Base-by-base conservation (phyloP, 805 yeast species). In the Candida krabiensis region DNA sequence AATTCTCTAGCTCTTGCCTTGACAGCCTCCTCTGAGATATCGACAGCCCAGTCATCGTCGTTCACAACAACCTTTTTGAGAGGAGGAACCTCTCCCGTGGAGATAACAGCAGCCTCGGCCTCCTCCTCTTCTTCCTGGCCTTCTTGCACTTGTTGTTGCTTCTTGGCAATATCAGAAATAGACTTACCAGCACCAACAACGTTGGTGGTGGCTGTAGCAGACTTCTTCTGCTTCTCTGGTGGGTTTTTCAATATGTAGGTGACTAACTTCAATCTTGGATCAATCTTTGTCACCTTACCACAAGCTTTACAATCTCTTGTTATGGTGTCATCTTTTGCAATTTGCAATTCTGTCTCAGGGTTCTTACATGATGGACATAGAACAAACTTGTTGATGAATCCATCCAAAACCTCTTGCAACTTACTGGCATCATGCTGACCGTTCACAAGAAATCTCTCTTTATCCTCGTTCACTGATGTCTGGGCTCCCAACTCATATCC, bases 401-500 rank as follows among this genome's bases (percentile, higher is more conserved):
- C 96, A 64, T 93, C 99, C 57, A 93, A 73, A 19, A 85, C 77
- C 60, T 93, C 99, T 72, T 93, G 99, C 53, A 93, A 76, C 66
- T 88, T 90, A 47, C 75, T 73, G 33, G 90, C 80, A 56, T 88
- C 96, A 61, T 93, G 99, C 29, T 80, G 86, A 69, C 99, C 99
- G 64, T 93, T 93, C 45, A 93, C 95, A 49, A 91, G 71, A 64
- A 79, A 93, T 58, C 96, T 82, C 59, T 91, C 98, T 30, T 77
- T 78, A 38, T 74, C 77, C 50, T 86, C 95, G 56, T 83, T 78
- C 51, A 84, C 78, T 34, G 86, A 72, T 27, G 98, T 90, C 68
- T 87, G 96, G 9, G 99, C 98, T 67, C 99, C 99, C 42, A 93
- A 75, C 70, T 93, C 99, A 57, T 84, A 86, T 28, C 99, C 99